Evolutionary conservation across 1,284 basidiomycete species (phyloP), one percentile per base, ranked within the genome.

Genomic region (Cryptococcus amylolentus): DNA sequence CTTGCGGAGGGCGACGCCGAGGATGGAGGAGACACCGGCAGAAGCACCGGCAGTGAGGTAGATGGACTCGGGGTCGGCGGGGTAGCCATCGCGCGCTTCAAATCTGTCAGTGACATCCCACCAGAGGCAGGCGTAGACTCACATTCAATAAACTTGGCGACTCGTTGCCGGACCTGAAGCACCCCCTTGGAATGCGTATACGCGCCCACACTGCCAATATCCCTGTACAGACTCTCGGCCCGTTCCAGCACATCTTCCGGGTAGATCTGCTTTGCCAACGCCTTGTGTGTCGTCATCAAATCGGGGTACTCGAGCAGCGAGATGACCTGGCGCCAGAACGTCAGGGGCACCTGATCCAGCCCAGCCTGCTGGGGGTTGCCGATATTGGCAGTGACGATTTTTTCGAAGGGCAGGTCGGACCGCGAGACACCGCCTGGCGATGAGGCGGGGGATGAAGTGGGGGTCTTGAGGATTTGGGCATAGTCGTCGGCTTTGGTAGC

Each of bases 291-390:
- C 51, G 89, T 83, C 63, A 90, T 84, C 45, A 98, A 82, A 6
- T 85, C 86, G 5, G 95, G 92, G 80, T 90, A 97, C 72, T 98
- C 95, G 74, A 89, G 88, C 60, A 98, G 79, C 2, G 93, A 65
- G 59, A 77, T 68, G 48, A 74, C 63, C 86, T 98, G 95, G 60
- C 95, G 83, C 69, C 86, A 85, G 77, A 91, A 98, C 8, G 95
- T 97, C 61, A 98, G 84, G 1, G 94, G 91, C 23, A 87, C 85
- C 77, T 98, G 96, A 75, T 97, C 87, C 45, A 98, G 82, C 1
- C 90, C 91, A 71, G 88, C 88, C 78, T 97, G 95, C 79, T 98
- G 95, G 0, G 95, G 95, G 75, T 98, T 98, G 9, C 95, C 95
- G 58, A 98, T 98, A 80, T 98, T 98, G 64, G 92, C 91, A 26